Evolutionary conservation across 2,329 filamentous ascomycete species (phyloP), one percentile per base, ranked within the genome.

Genomic region (Plenodomus lindquistii): DNA sequence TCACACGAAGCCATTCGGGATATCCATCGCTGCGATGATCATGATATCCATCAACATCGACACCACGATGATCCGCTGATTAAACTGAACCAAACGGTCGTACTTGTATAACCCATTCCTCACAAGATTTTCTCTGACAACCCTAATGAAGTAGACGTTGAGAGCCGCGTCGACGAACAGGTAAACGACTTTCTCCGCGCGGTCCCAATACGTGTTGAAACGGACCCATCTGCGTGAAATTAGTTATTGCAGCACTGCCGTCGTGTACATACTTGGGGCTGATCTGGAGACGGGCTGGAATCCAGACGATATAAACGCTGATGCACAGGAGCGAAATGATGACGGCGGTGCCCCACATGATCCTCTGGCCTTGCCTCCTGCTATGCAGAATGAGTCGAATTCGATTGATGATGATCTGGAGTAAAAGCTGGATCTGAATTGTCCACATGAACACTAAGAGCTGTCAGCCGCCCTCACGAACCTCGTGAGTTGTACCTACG

Each of bases 11-110:
- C 68, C 66, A 45, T 76, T 73, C 0, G 64, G 68, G 2, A 76
- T 62, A 16, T 68, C 73, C 75, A 77, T 77, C 34, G 74, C 58
- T 1, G 66, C 72, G 16, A 78, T 74, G 3, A 77, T 67, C 52
- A 71, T 56, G 15, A 67, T 54, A n/a, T 68, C 64, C 55, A 66
- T 61, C 4, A 58, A 40, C 8, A 66, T 42, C 2, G 64, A 67
- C 4, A 65, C 40, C 3, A 64, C 39, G 21, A 67, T 59, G 34
- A 68, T 65, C 10, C 42, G 44, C 22, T 57, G 52, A 29, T 66
- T 67, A 49, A 67, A 68, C 13, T 52, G 50, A 7, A 67, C 60
- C 17, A 67, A 40, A 8, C 48, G 54, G 16, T 60, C 56, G 39
- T 67, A 68, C 44, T 67, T 67, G 18, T 50, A 44, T 11, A 67